Evolutionary conservation across 306 rosid species (phyloP).

Genomic region (Cucumis melo): DNA sequence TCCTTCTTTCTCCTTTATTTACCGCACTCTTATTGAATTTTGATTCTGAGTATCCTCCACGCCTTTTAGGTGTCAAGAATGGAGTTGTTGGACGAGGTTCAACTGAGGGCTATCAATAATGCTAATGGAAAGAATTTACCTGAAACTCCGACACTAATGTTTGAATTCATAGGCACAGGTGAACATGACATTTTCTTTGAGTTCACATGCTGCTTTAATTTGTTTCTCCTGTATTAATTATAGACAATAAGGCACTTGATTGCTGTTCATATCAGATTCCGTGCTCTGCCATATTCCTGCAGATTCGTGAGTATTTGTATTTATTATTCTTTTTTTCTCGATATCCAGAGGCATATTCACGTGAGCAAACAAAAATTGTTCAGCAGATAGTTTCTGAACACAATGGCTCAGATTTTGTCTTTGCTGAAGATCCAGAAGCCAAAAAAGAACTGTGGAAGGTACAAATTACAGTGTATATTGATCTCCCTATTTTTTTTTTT

Average conservation of each 20-base stretch:
- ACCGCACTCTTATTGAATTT: not conserved
- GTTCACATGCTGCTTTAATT: conserved; percentile 2
- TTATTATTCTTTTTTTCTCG: not conserved
- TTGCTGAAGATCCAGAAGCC: conserved; percentile 75
- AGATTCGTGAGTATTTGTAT: conserved; percentile 1
- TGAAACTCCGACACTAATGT: conserved; percentile 76
- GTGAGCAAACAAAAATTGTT: conserved; percentile 81
- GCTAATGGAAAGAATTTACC: conserved; percentile 81
- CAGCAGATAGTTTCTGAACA: conserved; percentile 67
- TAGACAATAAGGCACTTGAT: not conserved
- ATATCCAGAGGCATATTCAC: conserved; percentile 77
- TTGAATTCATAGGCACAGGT: conserved; percentile 96
- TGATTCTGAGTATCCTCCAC: not conserved
- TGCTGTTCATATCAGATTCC: not conserved
- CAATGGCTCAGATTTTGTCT: conserved; percentile 91
- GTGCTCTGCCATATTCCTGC: not conserved
- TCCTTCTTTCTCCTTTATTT: conserved; percentile 5
- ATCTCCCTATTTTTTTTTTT: not conserved
- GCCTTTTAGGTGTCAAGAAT: conserved; percentile 76
- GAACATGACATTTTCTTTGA: conserved; percentile 1
- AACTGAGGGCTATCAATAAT: conserved; percentile 74
- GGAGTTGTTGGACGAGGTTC: conserved; percentile 92
- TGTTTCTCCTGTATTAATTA: not conserved
- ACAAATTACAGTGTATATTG: not conserved
- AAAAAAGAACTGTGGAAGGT: conserved; percentile 95